Evolutionary conservation across 164 flowering plant species (phyloP).

Genomic region (Vitis cinerea): DNA sequence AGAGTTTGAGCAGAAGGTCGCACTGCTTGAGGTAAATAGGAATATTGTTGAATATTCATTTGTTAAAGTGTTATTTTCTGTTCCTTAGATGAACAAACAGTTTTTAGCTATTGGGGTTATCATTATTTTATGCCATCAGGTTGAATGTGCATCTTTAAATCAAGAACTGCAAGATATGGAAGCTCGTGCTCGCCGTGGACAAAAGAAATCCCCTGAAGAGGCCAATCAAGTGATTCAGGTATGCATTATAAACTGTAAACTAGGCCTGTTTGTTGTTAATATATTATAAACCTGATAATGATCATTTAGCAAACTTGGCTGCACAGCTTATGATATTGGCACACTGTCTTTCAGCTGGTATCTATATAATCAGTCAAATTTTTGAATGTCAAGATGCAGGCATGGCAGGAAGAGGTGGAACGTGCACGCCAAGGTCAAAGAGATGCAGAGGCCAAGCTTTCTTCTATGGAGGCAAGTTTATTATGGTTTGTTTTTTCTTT

Average conservation of each 20-base stretch:
- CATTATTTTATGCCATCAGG: slow-evolving; percentile 40
- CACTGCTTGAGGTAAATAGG: slow-evolving; percentile 78
- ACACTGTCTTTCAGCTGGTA: not conserved
- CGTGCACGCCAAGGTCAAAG: slow-evolving; percentile 96
- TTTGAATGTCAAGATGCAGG: slow-evolving; percentile 63
- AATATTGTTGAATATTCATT: not conserved
- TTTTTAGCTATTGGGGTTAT: slow-evolving; percentile 5
- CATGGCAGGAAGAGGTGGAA: slow-evolving; percentile 99
- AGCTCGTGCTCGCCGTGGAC: slow-evolving; percentile 78
- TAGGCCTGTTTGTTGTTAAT: not conserved
- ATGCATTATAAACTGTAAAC: slow-evolving; percentile 5
- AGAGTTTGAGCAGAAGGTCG: slow-evolving; percentile 91
- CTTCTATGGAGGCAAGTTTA: slow-evolving; percentile 73
- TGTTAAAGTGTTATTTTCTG: not conserved
- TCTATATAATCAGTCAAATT: not conserved
- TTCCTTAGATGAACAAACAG: not conserved
- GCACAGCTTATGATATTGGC: not conserved
- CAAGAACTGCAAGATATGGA: slow-evolving; percentile 98
- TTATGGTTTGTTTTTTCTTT: not conserved
- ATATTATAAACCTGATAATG: not conserved
- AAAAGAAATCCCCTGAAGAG: slow-evolving; percentile 87
- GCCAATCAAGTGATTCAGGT: slow-evolving; percentile 94
- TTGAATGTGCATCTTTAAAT: slow-evolving; percentile 83
- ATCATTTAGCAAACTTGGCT: no score
- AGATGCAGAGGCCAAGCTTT: slow-evolving; percentile 91